Percentiles rank a stretch among this genome's conserved stretches.
These are phyloP conservation scores for Xylariaceae sp. DNA, from an alignment of 2,329 filamentous ascomycete genomes.

Conservation along the genomic window DNA sequence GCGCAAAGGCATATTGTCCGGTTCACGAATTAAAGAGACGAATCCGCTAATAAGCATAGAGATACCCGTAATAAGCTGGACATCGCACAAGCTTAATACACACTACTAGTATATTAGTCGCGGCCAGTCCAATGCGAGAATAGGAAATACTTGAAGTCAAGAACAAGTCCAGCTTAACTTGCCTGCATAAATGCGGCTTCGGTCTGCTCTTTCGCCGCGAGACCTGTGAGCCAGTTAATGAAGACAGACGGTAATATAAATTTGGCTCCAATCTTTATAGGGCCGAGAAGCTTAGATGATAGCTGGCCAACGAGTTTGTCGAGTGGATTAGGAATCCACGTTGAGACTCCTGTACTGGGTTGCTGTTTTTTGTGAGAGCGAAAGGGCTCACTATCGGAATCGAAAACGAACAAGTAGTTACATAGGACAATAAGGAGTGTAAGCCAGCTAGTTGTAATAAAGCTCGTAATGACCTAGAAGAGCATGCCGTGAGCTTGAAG, in stretches of 20 bases:
- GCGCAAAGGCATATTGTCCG: neutral
- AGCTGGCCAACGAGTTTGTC: neutral
- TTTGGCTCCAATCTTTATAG: neutral
- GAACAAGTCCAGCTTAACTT: neutral
- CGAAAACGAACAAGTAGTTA: slow-evolving; percentile 7
- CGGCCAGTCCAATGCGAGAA: too few relatives aligned
- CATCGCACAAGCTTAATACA: slow-evolving; percentile 4
- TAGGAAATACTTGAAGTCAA: neutral
- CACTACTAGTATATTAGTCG: neutral
- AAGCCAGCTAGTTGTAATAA: slow-evolving; percentile 3
- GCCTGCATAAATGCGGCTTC: slow-evolving; percentile 5
- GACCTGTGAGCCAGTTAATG: neutral
- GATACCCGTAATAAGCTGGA: slow-evolving; percentile 1
- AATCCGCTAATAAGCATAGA: slow-evolving; percentile 6
- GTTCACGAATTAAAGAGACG: neutral
- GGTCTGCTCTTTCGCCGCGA: slow-evolving; percentile 1
- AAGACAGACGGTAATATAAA: neutral
- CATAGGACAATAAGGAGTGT: slow-evolving; percentile 1
- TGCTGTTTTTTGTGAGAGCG: neutral
- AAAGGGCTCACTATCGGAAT: neutral
- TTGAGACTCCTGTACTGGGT: neutral
- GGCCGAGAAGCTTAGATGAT: neutral
- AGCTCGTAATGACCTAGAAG: slow-evolving; percentile 2
- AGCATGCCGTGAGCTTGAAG: neutral
- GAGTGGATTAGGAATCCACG: neutral